Evolutionary conservation across 176 grass and related monocot genomes (phyloP), one percentile per base, ranked within the genome.

Genomic region (Musa schizocarpa): DNA sequence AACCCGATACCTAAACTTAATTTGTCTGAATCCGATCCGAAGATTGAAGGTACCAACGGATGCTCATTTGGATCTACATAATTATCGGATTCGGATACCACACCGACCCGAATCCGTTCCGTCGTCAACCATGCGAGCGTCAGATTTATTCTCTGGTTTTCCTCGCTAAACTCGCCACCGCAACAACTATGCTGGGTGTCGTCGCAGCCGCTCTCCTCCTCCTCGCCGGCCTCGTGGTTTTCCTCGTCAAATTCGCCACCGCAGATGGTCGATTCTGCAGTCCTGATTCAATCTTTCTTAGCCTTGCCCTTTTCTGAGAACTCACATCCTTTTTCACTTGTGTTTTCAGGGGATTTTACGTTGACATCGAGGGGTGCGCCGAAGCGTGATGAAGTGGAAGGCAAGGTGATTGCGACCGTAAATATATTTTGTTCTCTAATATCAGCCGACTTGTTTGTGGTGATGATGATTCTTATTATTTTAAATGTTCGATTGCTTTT

Each of bases 291-390:
- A 10, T 34, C 14, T 34, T 63, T 11, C 63, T 43, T 11, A 43
- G 50, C 26, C 61, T 63, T 65, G 75, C 43, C 65, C 0, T 0
- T 23, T 51, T 80, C 16, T 2, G 25, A 1, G 19, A 65, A 65
- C 34, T 70, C 68, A 7, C 5, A 14, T 8, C 53, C 17, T 17
- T 74, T 50, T 76, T 50, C 51, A 53, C 79, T 14, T 17, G 8
- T 72, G 50, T 48, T 62, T 34, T 80, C 77, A 98, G 95, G 95
- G 57, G 95, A 98, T 85, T 84, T 98, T 75, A 93, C 95, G 29
- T 77, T 98, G 67, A 81, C 90, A 22, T 89, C 86, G 54, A 79
- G 86, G 50, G 90, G 90, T 24, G 58, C 50, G 29, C 82, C 90
- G 21, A 92, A 87, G 76, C 86, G 90, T 63, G 80, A 93, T 34